Conservation (phyloP, 768 basidiomycete genomes). For the Piloderma croceum region DNA sequence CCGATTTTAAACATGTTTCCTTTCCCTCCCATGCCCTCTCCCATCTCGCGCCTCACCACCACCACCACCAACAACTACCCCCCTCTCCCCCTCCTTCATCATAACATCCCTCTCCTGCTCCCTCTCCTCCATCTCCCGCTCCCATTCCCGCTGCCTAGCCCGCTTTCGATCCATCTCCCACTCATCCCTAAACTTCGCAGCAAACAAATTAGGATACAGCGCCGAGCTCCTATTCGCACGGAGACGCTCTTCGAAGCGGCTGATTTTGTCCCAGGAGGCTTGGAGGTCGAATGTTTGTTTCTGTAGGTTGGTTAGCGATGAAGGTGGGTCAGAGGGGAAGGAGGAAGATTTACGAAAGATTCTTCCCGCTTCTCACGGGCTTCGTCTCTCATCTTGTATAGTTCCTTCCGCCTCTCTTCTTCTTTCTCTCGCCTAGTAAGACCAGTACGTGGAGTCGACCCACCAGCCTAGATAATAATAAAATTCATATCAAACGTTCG, state of each 20-base stretch:
- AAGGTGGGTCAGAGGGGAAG: no score
- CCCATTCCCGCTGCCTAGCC: no score
- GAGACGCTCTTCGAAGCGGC: constrained; percentile 33
- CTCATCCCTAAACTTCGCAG: constrained; percentile 19
- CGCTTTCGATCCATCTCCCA: constrained; percentile 9
- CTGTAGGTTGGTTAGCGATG: not conserved
- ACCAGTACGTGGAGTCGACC: constrained; percentile 40
- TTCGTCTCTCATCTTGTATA: constrained; percentile 43
- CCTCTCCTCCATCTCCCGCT: no score
- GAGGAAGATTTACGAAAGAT: constrained; percentile 26
- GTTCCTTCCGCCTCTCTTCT: constrained; percentile 38
- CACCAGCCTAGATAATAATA: constrained; percentile 30
- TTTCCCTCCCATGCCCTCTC: no score
- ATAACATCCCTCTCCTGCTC: no score
- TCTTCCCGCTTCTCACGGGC: constrained; percentile 34
- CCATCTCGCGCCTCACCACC: no score
- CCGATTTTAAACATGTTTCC: no score
- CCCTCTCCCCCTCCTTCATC: no score
- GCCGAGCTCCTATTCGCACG: constrained; percentile 31
- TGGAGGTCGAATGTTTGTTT: constrained; percentile 8
- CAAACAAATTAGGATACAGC: constrained; percentile 29
- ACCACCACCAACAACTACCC: no score
- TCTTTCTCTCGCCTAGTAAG: constrained; percentile 24
- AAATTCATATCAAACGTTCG: constrained; percentile 1
- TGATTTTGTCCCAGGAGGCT: constrained; percentile 16